Percentiles rank a stretch among this genome's conserved stretches.
Evolutionary conservation across 1,284 basidiomycete genomes (phyloP).

Genomic region (Waitea zeae): DNA sequence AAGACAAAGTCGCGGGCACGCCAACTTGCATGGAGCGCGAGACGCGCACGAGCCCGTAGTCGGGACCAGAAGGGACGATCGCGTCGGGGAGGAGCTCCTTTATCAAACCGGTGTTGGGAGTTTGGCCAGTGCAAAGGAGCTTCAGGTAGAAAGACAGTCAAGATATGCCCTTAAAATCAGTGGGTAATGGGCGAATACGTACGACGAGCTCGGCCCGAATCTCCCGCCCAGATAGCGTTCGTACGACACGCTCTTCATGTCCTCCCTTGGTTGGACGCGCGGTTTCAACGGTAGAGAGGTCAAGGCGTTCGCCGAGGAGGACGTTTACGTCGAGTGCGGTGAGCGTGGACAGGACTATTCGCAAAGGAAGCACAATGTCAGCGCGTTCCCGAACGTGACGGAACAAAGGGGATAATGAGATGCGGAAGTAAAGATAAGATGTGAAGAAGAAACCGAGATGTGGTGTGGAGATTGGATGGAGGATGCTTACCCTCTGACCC

Average conservation of each 20-base stretch:
- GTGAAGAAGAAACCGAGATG: too few relatives aligned
- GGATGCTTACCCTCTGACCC: too few relatives aligned
- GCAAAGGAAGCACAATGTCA: too few relatives aligned
- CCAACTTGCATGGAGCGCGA: constrained; percentile 42
- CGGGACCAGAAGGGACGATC: constrained; percentile 21
- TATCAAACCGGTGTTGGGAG: constrained; percentile 49
- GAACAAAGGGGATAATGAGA: too few relatives aligned
- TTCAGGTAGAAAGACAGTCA: constrained; percentile 14
- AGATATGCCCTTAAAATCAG: too few relatives aligned
- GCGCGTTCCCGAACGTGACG: neutral
- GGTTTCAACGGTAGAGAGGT: constrained; percentile 21
- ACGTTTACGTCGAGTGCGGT: constrained; percentile 25
- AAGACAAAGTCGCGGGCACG: constrained; percentile 10
- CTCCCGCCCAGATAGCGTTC: constrained; percentile 37
- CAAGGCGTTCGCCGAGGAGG: constrained; percentile 37
- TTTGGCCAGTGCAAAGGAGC: constrained; percentile 66
- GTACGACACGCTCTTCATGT: constrained; percentile 22
- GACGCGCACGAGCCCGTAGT: constrained; percentile 33
- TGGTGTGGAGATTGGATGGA: too few relatives aligned
- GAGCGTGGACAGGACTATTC: constrained; percentile 25
- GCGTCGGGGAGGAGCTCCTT: constrained; percentile 27
- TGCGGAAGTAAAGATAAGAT: too few relatives aligned
- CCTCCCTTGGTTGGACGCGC: constrained; percentile 11
- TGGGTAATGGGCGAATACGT: constrained; percentile 10
- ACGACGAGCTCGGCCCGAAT: constrained; percentile 50